phyloP scores from a whole-genome alignment of 441 rosid genomes.

The Euphorbia schlechtendalii region DNA sequence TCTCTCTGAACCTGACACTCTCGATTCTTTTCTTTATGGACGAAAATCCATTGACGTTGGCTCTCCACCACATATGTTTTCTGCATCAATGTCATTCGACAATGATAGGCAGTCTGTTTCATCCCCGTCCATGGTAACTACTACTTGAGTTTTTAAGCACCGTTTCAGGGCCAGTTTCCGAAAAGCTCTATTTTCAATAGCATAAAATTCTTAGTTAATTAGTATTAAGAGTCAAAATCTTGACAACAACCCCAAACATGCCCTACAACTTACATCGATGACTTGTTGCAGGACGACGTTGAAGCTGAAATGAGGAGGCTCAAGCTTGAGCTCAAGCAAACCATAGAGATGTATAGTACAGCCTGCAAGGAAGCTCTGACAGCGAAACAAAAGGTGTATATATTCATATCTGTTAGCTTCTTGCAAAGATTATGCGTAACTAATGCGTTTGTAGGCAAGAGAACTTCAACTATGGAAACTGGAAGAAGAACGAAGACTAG shows the following conservation, averaged over 20 bases:
- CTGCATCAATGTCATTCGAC: slow-evolving; percentile 32
- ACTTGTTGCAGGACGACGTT: slow-evolving; percentile 56
- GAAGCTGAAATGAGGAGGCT: slow-evolving; percentile 98
- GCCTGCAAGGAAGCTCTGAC: slow-evolving; percentile 95
- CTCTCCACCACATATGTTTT: slow-evolving; percentile 35
- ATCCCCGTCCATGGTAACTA: slow-evolving; percentile 37
- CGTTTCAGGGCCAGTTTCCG: no score
- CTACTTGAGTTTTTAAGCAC: neutral
- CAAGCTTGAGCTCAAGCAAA: slow-evolving; percentile 82
- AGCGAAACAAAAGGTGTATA: slow-evolving; percentile 67
- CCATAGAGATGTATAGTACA: slow-evolving; percentile 89
- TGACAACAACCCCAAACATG: no score
- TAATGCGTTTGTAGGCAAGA: slow-evolving; percentile 38
- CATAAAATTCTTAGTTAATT: no score
- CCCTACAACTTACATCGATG: neutral
- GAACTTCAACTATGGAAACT: slow-evolving; percentile 78
- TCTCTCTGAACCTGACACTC: slow-evolving; percentile 45
- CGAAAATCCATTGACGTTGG: slow-evolving; percentile 44
- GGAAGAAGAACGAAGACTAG: slow-evolving; percentile 69
- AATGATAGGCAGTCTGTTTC: slow-evolving; percentile 26
- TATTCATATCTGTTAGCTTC: neutral
- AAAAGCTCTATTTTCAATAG: no score
- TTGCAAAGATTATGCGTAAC: slow-evolving; percentile 9
- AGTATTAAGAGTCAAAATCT: no score
- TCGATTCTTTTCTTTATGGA: slow-evolving; percentile 53